Percentiles rank a stretch among this genome's conserved stretches.
Conservation (phyloP, 2,329 filamentous ascomycete species). For the Emmonsiellopsis sp. region DNA sequence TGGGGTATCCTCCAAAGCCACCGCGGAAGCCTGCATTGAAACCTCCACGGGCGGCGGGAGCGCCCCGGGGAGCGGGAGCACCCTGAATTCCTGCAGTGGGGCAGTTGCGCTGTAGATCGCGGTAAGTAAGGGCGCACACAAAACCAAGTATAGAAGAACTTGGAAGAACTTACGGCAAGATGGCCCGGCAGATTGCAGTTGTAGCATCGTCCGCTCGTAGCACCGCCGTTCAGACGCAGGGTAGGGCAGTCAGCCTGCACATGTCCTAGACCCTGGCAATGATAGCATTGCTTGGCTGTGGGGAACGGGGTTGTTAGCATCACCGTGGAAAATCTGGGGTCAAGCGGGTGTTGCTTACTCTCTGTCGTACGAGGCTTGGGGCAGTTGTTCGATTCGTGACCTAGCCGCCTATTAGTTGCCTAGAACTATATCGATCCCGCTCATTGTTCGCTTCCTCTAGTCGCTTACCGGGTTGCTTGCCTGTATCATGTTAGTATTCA, state of each 20-base stretch:
- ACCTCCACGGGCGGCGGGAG: constrained; percentile 57
- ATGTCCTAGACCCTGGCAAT: constrained; percentile 96
- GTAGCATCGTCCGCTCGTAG: constrained; percentile 83
- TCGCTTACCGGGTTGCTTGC: constrained; percentile 38
- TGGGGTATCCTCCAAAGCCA: constrained; percentile 52
- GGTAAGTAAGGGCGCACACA: background rate
- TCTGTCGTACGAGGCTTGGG: constrained; percentile 94
- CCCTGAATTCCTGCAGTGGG: constrained; percentile 43
- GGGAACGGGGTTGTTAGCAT: constrained; percentile 13
- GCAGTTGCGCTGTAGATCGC: constrained; percentile 23
- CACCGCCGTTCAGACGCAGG: constrained; percentile 73
- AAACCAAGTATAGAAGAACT: background rate
- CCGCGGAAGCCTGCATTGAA: constrained; percentile 57
- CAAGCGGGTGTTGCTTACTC: constrained; percentile 41
- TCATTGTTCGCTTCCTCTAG: constrained; percentile 8
- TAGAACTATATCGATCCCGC: constrained; percentile 9
- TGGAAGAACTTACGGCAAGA: constrained; percentile 59
- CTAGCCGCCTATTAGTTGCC: constrained; percentile 29
- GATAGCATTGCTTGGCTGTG: constrained; percentile 95
- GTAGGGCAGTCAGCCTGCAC: constrained; percentile 99
- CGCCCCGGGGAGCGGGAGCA: constrained; percentile 56
- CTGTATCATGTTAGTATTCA: constrained; percentile 15
- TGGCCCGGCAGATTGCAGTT: constrained; percentile 91
- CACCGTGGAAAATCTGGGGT: constrained; percentile 1
- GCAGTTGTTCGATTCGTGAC: constrained; percentile 97